phyloP scores from a whole-genome alignment of 192 early-diverging fungal species.

The Mortierella claussenii region DNA sequence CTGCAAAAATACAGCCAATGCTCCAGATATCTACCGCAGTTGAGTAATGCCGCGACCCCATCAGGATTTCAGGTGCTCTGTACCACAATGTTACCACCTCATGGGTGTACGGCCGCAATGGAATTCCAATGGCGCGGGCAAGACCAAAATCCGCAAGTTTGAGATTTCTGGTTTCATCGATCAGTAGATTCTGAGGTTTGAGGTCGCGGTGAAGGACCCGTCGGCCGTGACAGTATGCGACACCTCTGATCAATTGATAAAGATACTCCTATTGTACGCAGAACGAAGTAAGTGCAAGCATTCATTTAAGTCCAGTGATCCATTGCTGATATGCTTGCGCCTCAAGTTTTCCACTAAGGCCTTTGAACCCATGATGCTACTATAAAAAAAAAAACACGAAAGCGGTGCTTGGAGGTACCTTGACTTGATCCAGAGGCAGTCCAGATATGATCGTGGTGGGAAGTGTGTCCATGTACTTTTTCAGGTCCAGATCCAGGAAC shows the following conservation, averaged over 20 bases:
- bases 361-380: too few relatives aligned
- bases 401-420: conserved; percentile 9
- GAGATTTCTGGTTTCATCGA: conserved; percentile 88
- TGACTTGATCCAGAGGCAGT: conserved; percentile 45
- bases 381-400: background rate
- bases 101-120: conserved; percentile 95
- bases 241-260: conserved; percentile 90
- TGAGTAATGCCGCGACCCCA: conserved; percentile 91
- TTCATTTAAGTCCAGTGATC: background rate
- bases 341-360: background rate
- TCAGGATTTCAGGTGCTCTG: conserved; percentile 93
- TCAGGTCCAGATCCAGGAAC: conserved; percentile 86
- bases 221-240: conserved; percentile 90
- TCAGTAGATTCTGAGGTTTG: conserved; percentile 97
- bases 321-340: background rate
- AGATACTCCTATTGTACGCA: conserved; percentile 80
- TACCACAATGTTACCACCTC: conserved; percentile 98
- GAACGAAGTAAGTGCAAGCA: background rate
- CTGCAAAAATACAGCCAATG: conserved; percentile 97
- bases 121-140: conserved; percentile 92
- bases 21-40: conserved; percentile 98
- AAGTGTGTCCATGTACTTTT: conserved; percentile 51
- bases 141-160: conserved; percentile 98
- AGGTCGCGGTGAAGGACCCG: conserved; percentile 97
- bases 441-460: conserved; percentile 34